These are phyloP conservation scores for Clathrospora elynae DNA, from an alignment of 2,329 filamentous ascomycete genomes.

Conservation along the genomic window DNA sequence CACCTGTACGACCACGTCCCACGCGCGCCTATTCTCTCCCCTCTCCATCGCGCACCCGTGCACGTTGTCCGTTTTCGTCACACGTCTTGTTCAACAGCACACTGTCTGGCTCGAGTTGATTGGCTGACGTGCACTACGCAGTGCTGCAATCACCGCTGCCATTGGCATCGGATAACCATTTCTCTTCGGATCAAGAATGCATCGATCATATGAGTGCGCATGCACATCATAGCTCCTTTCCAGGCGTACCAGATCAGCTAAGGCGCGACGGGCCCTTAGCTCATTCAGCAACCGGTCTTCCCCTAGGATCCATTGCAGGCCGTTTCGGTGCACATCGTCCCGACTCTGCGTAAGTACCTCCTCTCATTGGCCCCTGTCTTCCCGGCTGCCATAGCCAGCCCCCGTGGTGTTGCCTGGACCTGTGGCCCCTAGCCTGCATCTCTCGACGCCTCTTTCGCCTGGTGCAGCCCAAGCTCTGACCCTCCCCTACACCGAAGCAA, in stretches of 20 bases:
- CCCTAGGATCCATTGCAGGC: slow-evolving; percentile 55
- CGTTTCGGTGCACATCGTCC: slow-evolving; percentile 60
- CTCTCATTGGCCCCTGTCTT: slow-evolving; percentile 47
- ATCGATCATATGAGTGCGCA: slow-evolving; percentile 53
- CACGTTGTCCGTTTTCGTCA: slow-evolving; percentile 49
- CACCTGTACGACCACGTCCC: slow-evolving; percentile 43
- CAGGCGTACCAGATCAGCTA: slow-evolving; percentile 54
- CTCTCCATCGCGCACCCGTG: slow-evolving; percentile 34
- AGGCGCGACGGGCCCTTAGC: slow-evolving; percentile 58
- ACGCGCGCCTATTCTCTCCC: slow-evolving; percentile 34
- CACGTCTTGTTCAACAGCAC: slow-evolving; percentile 42
- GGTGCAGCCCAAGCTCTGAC: slow-evolving; percentile 47
- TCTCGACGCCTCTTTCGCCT: slow-evolving; percentile 45
- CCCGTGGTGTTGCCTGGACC: slow-evolving; percentile 47
- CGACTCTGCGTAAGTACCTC: slow-evolving; percentile 61
- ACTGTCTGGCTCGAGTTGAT: slow-evolving; percentile 36
- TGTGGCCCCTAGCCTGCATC: slow-evolving; percentile 42
- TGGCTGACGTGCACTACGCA: slow-evolving; percentile 52
- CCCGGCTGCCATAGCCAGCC: slow-evolving; percentile 41
- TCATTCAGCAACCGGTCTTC: slow-evolving; percentile 53
- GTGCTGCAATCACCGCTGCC: slow-evolving; percentile 52
- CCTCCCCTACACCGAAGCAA: slow-evolving; percentile 48
- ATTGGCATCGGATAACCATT: slow-evolving; percentile 51
- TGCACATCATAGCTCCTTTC: slow-evolving; percentile 53
- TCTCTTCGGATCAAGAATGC: slow-evolving; percentile 54